Evolutionary conservation across 352 stramenopile genomes (phyloP).

Genomic region (Phytophthora syringae): DNA sequence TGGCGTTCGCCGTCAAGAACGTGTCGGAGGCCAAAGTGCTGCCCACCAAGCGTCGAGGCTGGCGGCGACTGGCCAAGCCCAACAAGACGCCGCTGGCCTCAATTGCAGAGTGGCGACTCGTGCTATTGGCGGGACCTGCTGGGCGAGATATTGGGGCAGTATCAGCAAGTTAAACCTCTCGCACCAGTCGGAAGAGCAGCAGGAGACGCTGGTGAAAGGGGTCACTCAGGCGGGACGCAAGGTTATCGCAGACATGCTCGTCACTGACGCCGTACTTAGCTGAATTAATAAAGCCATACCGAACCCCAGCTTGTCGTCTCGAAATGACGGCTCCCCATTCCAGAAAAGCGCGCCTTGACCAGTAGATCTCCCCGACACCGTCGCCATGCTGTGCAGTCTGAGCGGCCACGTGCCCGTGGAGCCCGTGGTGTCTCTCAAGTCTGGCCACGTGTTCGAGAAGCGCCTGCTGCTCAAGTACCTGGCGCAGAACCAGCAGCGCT

Average conservation of each 20-base stretch:
- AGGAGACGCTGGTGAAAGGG: constrained; percentile 28
- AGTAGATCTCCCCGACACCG: constrained; percentile 7
- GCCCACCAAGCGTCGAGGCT: constrained; percentile 54
- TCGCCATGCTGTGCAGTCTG: constrained; percentile 77
- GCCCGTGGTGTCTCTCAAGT: constrained; percentile 86
- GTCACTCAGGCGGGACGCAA: constrained; percentile 25
- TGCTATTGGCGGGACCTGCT: constrained; percentile 61
- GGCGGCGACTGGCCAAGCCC: constrained; percentile 39
- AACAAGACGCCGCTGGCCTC: constrained; percentile 47
- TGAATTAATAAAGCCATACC: neutral
- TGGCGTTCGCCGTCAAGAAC: constrained; percentile 64
- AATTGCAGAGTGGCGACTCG: constrained; percentile 45
- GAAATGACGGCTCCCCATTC: constrained; percentile 7
- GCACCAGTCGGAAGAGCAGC: constrained; percentile 42
- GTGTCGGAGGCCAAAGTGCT: constrained; percentile 50
- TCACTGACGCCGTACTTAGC: no score
- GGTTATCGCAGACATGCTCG: no score
- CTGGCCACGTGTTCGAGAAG: constrained; percentile 90
- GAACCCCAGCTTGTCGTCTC: neutral
- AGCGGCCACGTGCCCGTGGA: constrained; percentile 84
- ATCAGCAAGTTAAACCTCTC: constrained; percentile 55
- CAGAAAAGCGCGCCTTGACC: neutral
- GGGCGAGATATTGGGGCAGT: constrained; percentile 50
- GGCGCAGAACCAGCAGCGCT: constrained; percentile 70
- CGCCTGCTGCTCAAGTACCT: constrained; percentile 84